Conservation (phyloP, 2,329 filamentous ascomycete species). For the Pseudocercospora crystallina region DNA sequence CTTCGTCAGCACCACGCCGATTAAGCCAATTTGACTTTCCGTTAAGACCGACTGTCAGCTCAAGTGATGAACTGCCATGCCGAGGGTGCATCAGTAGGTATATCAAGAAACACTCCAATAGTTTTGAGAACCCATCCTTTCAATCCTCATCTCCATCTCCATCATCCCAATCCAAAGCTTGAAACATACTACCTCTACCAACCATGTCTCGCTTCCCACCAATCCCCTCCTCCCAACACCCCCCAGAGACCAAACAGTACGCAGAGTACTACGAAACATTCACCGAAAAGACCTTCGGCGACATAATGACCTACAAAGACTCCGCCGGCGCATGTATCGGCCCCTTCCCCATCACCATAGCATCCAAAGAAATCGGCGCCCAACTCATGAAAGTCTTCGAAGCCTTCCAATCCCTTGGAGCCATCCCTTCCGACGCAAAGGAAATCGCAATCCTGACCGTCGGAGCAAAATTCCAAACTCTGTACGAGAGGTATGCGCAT, state of each 20-base stretch:
- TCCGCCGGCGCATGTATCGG: conserved; percentile 15
- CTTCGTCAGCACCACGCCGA: too few relatives aligned
- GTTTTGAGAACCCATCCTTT: too few relatives aligned
- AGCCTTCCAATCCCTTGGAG: conserved; percentile 9
- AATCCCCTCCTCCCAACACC: conserved; percentile 6
- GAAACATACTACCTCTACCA: neutral
- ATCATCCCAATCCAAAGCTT: too few relatives aligned
- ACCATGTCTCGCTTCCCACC: conserved; percentile 12
- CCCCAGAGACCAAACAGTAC: conserved; percentile 8
- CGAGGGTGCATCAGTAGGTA: too few relatives aligned
- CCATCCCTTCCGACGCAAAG: conserved; percentile 21
- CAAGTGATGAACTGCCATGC: too few relatives aligned
- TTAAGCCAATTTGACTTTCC: too few relatives aligned
- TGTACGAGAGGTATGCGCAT: conserved; percentile 28
- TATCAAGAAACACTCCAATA: too few relatives aligned
- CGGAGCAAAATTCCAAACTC: conserved; percentile 20
- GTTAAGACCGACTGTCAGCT: too few relatives aligned
- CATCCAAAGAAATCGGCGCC: conserved; percentile 15
- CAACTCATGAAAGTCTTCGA: conserved; percentile 3
- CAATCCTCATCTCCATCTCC: too few relatives aligned
- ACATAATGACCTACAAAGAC: conserved; percentile 13
- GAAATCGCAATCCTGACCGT: conserved; percentile 26
- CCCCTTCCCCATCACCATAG: conserved; percentile 21
- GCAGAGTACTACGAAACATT: conserved; percentile 2
- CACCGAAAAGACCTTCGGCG: conserved; percentile 5